Percentiles rank a stretch among this genome's conserved stretches.
Conservation (phyloP, 2,329 filamentous ascomycete genomes). For the Xylaria sp. region DNA sequence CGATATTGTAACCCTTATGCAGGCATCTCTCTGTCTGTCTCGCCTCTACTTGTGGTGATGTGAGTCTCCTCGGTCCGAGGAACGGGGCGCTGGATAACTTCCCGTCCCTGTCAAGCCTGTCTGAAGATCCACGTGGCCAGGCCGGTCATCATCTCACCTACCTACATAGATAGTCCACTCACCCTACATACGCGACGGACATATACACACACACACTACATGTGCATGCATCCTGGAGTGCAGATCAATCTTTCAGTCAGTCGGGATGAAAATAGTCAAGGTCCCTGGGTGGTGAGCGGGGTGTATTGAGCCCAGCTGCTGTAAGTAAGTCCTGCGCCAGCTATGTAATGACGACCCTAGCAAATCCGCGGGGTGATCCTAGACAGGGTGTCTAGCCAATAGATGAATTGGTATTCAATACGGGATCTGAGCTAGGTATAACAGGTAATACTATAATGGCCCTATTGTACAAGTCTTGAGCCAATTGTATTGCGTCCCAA, state of each 20-base stretch:
- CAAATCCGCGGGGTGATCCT: conserved; percentile 19
- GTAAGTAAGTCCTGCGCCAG: neutral
- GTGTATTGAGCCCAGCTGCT: conserved; percentile 5
- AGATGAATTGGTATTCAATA: conserved; percentile 3
- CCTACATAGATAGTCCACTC: neutral
- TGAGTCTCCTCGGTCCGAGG: conserved; percentile 23
- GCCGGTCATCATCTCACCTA: conserved; percentile 3
- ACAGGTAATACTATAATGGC: neutral
- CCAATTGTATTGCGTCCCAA: conserved; percentile 27
- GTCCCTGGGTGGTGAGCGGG: conserved; percentile 12
- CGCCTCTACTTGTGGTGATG: conserved; percentile 16
- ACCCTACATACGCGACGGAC: conserved; percentile 7
- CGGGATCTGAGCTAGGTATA: neutral
- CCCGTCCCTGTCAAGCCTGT: conserved; percentile 10
- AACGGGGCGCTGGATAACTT: conserved; percentile 11
- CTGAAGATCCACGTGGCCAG: conserved; percentile 34
- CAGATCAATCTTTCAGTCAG: conserved; percentile 26
- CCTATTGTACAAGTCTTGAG: conserved; percentile 16
- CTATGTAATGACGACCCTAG: conserved; percentile 11
- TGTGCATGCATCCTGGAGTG: conserved; percentile 13
- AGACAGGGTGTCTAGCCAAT: conserved; percentile 1
- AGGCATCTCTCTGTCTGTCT: conserved; percentile 25
- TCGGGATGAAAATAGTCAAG: conserved; percentile 12
- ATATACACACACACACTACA: neutral
- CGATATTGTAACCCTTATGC: conserved; percentile 35